Evolutionary conservation across 768 basidiomycete genomes (phyloP).

Genomic region (Dacryopinax primogenitus): DNA sequence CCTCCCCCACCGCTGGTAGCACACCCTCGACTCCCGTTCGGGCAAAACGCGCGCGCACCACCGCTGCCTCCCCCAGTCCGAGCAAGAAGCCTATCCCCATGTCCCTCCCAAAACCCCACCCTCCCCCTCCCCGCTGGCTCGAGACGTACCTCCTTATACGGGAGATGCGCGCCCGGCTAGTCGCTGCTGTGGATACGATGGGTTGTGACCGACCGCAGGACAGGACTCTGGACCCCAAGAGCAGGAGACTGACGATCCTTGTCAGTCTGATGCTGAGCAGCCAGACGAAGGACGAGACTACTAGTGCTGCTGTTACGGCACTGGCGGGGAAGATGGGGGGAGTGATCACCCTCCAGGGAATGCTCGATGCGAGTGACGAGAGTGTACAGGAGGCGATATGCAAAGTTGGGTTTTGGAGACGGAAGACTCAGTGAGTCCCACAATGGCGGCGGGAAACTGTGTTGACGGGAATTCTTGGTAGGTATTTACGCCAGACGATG

Average conservation of each 20-base stretch:
- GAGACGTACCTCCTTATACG: slow-evolving; percentile 61
- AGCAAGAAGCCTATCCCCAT: slow-evolving; percentile 48
- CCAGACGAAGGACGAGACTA: slow-evolving; percentile 89
- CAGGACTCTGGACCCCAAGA: slow-evolving; percentile 34
- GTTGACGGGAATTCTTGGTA: slow-evolving; percentile 21
- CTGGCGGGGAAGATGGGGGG: slow-evolving; percentile 65
- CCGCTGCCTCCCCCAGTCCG: slow-evolving; percentile 31
- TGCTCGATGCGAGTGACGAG: slow-evolving; percentile 49
- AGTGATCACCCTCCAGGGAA: slow-evolving; percentile 56
- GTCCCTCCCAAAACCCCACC: slow-evolving; percentile 47
- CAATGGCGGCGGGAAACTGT: neutral
- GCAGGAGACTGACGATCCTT: slow-evolving; percentile 67
- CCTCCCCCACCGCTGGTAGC: neutral
- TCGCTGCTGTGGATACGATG: slow-evolving; percentile 88
- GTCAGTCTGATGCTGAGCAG: slow-evolving; percentile 91
- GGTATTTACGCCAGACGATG: slow-evolving; percentile 66
- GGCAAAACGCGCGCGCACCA: neutral
- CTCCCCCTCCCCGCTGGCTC: slow-evolving; percentile 52
- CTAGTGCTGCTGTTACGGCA: slow-evolving; percentile 61
- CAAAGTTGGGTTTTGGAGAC: slow-evolving; percentile 87
- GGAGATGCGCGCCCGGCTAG: slow-evolving; percentile 54
- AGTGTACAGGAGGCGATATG: slow-evolving; percentile 63
- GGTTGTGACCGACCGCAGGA: slow-evolving; percentile 45
- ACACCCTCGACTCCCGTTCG: neutral
- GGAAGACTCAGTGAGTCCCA: slow-evolving; percentile 62